Percentiles rank a stretch among this genome's conserved stretches.
These are phyloP conservation scores for Phaeodactylum tricornutum DNA, from an alignment of 108 stramenopile genomes.

Conservation along the genomic window DNA sequence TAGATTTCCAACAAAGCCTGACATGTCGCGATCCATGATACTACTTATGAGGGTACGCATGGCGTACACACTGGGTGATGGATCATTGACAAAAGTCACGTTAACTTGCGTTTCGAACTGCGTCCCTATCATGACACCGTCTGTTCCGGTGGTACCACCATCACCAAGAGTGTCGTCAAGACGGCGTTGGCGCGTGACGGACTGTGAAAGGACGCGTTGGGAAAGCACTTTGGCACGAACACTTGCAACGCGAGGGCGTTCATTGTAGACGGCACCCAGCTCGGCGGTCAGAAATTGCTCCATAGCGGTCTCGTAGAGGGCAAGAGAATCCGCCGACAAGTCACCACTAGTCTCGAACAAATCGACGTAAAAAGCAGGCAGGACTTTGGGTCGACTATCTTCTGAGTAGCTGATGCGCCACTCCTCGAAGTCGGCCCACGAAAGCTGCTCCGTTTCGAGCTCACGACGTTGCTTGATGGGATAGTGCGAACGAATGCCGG, in stretches of 20 bases:
- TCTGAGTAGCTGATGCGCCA: constrained; percentile 25
- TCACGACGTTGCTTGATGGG: constrained; percentile 5
- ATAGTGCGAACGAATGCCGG: no score
- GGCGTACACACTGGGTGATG: no score
- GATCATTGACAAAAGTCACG: constrained; percentile 29
- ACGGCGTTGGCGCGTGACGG: no score
- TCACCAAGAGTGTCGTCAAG: constrained; percentile 3
- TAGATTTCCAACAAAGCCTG: no score
- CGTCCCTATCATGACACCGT: constrained; percentile 22
- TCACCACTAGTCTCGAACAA: constrained; percentile 28
- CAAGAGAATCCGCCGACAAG: constrained; percentile 11
- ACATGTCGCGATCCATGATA: no score
- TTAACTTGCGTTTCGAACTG: constrained; percentile 23
- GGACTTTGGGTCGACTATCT: constrained; percentile 22
- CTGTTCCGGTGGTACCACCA: not conserved
- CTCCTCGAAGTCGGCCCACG: constrained; percentile 4
- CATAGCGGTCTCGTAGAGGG: constrained; percentile 21
- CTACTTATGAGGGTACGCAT: no score
- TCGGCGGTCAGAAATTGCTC: constrained; percentile 28
- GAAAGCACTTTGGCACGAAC: constrained; percentile 13
- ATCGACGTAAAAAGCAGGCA: constrained; percentile 22
- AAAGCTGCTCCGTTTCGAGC: not conserved
- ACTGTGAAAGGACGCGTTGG: not conserved
- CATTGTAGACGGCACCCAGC: constrained; percentile 12
- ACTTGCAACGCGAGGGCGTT: constrained; percentile 7